Evolutionary conservation across 495 filamentous ascomycete species (phyloP).

Genomic region (Aspergillus leporis): DNA sequence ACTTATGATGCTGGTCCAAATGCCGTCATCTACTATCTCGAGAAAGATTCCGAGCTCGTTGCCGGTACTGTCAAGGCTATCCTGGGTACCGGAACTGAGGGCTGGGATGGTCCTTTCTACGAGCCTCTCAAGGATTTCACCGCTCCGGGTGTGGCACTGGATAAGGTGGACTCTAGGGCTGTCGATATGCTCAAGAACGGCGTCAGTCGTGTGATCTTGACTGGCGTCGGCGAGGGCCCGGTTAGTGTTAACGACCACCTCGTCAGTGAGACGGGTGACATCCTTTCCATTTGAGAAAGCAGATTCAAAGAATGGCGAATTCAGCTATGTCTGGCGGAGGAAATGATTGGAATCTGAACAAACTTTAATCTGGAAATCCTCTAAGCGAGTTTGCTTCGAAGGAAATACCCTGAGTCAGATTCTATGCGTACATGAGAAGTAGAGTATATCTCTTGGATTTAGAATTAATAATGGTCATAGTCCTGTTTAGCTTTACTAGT

Average conservation of each 20-base stretch:
- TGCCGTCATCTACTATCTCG: slow-evolving; percentile 90
- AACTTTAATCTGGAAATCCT: background rate
- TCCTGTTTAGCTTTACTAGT: background rate
- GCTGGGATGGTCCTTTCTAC: slow-evolving; percentile 60
- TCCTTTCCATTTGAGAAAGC: slow-evolving; percentile 32
- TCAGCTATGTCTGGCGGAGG: background rate
- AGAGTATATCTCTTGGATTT: background rate
- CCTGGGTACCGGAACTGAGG: slow-evolving; percentile 50
- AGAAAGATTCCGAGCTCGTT: slow-evolving; percentile 69
- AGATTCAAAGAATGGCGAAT: background rate
- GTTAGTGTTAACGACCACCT: slow-evolving; percentile 74
- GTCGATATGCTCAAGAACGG: slow-evolving; percentile 68
- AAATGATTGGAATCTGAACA: background rate
- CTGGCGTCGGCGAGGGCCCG: slow-evolving; percentile 88
- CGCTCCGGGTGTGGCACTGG: slow-evolving; percentile 46
- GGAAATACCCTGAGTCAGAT: background rate
- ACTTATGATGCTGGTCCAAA: slow-evolving; percentile 99
- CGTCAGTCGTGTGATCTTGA: slow-evolving; percentile 85
- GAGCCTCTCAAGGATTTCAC: slow-evolving; percentile 48
- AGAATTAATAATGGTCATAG: background rate
- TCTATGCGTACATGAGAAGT: background rate
- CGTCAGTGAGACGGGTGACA: slow-evolving; percentile 68
- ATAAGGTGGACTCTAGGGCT: slow-evolving; percentile 55
- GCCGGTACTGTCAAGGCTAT: slow-evolving; percentile 65
- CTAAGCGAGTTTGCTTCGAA: background rate